Base-by-base conservation (phyloP, 179 eudicot species). In the Silene vulgaris region DNA sequence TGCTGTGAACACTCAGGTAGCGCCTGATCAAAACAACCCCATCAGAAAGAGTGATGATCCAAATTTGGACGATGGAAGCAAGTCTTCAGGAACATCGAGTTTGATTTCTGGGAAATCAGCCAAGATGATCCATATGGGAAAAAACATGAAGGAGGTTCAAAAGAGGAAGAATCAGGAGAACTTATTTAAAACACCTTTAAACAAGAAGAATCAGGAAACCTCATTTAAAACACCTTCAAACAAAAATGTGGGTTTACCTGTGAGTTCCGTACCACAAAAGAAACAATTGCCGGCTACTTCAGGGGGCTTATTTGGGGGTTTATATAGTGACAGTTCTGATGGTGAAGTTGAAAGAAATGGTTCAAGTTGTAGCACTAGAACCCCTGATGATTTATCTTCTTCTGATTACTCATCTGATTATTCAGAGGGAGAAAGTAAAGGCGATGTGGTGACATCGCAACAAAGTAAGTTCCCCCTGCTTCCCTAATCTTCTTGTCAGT, bases 321-420 rank as follows among this genome's bases (percentile, higher is more conserved):
- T 43, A 45, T 85, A 84, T 79, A 80, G 86, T 59, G 89, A 80
- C 54, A 87, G 90, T 83, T 88, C 91, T 50, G 85, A 76, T 54
- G 83, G 68, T 57, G 87, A 76, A 67, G 73, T 78, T 50, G 73
- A 73, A 52, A 65, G 66, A 71, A 74, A 61, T 45, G 60, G 62
- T 81, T 87, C 86, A 45, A 84, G 79, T 85, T 76, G 81, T 32
- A 84, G 89, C 74, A 82, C 86, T 70, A 82, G 78, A 75, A 73
- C 83, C 61, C 87, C 87, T 12, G 85, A 86, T 45, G 75, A 79
- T 77, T 76, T 85, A 66, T 85, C 89, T 61, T 82, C 85, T 7
- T 88, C 90, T 35, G 88, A 80, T 69, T 60, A 81, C 65, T 88
- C 89, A 9, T 88, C 90, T 35, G 88, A 80, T 69, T 60, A 81